phyloP scores from a whole-genome alignment of 2,329 filamentous ascomycete species.

The Epicoccum nigrum region DNA sequence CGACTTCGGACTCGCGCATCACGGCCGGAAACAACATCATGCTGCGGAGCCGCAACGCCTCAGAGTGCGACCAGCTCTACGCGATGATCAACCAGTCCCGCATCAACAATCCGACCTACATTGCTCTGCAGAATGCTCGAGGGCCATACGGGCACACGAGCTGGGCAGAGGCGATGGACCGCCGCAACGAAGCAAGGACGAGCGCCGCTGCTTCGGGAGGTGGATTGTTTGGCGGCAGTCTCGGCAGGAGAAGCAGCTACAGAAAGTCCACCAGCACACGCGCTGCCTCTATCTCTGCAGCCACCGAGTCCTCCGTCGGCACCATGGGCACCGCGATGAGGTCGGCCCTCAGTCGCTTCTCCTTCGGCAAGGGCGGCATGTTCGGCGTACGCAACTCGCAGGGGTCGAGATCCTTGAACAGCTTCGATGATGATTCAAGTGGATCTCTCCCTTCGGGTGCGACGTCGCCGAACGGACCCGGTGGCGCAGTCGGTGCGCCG shows the following conservation, averaged over 20 bases:
- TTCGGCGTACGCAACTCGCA: conserved; percentile 87
- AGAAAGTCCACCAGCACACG: conserved; percentile 57
- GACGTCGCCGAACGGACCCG: conserved; percentile 39
- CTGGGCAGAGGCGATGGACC: conserved; percentile 60
- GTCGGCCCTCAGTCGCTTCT: conserved; percentile 75
- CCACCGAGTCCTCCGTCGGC: conserved; percentile 76
- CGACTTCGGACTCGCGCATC: conserved; percentile 74
- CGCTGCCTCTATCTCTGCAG: conserved; percentile 63
- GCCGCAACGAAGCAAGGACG: conserved; percentile 54
- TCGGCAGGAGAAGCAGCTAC: conserved; percentile 61
- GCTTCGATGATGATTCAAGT: conserved; percentile 53
- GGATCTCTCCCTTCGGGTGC: conserved; percentile 48
- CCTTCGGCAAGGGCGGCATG: conserved; percentile 67
- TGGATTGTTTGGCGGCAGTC: conserved; percentile 58
- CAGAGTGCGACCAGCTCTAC: conserved; percentile 84
- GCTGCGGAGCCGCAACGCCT: conserved; percentile 78
- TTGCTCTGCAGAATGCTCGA: conserved; percentile 75
- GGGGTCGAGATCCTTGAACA: conserved; percentile 61
- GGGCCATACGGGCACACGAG: conserved; percentile 56
- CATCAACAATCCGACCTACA: conserved; percentile 91
- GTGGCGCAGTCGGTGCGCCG: conserved; percentile 51
- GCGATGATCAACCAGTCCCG: conserved; percentile 85
- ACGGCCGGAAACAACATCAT: conserved; percentile 78
- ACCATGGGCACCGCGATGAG: conserved; percentile 78
- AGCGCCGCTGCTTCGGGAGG: conserved; percentile 42